Conservation (phyloP, 1,284 basidiomycete species). For the Cryptococcus sp. region DNA sequence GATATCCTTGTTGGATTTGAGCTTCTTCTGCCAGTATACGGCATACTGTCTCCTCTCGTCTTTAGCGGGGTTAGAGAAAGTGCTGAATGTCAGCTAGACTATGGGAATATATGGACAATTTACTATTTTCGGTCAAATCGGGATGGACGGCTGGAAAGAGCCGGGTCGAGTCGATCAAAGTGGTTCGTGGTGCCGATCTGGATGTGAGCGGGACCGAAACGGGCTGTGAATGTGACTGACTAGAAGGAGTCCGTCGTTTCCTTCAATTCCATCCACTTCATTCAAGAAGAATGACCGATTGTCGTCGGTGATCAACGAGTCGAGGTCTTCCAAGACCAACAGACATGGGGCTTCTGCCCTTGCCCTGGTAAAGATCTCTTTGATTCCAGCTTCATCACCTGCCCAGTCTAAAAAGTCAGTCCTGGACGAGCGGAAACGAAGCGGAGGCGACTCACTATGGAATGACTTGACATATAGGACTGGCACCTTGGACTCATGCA, state of each 20-base stretch:
- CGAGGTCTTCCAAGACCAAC: constrained; percentile 72
- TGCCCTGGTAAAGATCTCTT: constrained; percentile 30
- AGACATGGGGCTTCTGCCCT: constrained; percentile 60
- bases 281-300: constrained; percentile 83
- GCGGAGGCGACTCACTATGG: constrained; percentile 24
- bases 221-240: constrained; percentile 9
- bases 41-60: constrained; percentile 63
- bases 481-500: constrained; percentile 48
- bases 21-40: constrained; percentile 71
- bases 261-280: constrained; percentile 57
- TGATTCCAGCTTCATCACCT: constrained; percentile 26
- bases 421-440: neutral
- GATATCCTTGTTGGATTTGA: constrained; percentile 58
- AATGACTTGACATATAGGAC: constrained; percentile 69
- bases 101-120: constrained; percentile 31
- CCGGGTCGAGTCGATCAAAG: constrained; percentile 69
- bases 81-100: constrained; percentile 23
- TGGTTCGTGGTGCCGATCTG: constrained; percentile 75
- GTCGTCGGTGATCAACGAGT: constrained; percentile 67
- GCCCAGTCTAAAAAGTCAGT: constrained; percentile 12
- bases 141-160: constrained; percentile 67
- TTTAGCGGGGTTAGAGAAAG: constrained; percentile 57
- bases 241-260: constrained; percentile 70
- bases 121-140: constrained; percentile 81
- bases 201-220: neutral